These are phyloP conservation scores for Chalciporus sphaerocephalus DNA, from an alignment of 768 basidiomycete species.

Conservation along the genomic window DNA sequence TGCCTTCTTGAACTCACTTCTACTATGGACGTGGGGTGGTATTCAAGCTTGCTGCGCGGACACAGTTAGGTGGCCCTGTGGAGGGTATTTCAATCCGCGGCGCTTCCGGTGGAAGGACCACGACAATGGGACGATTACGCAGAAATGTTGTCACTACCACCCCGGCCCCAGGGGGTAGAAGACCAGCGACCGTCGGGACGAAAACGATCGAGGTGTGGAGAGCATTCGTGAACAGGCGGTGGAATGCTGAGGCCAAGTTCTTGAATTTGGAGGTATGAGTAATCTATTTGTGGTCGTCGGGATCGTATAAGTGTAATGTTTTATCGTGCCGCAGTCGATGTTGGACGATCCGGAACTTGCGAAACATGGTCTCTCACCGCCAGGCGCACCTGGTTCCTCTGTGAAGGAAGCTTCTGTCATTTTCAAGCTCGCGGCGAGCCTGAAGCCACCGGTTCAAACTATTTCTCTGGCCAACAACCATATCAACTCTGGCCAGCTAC, in stretches of 20 bases:
- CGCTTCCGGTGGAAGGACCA: slow-evolving; percentile 44
- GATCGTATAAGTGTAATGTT: slow-evolving; percentile 1
- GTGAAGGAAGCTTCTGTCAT: slow-evolving; percentile 73
- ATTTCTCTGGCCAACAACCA: slow-evolving; percentile 83
- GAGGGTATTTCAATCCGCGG: slow-evolving; percentile 65
- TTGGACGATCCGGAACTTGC: slow-evolving; percentile 71
- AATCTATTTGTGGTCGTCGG: not conserved
- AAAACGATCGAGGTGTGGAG: slow-evolving; percentile 65
- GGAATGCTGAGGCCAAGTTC: slow-evolving; percentile 62
- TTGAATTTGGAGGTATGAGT: slow-evolving; percentile 77
- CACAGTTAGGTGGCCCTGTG: slow-evolving; percentile 34
- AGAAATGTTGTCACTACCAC: slow-evolving; percentile 49
- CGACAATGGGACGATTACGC: slow-evolving; percentile 50
- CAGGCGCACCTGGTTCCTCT: slow-evolving; percentile 62
- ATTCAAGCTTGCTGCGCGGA: slow-evolving; percentile 40
- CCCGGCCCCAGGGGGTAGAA: slow-evolving; percentile 6
- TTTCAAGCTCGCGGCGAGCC: slow-evolving; percentile 79
- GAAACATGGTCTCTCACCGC: slow-evolving; percentile 65
- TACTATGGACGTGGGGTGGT: slow-evolving; percentile 16
- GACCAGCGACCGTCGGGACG: slow-evolving; percentile 26
- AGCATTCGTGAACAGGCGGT: slow-evolving; percentile 69
- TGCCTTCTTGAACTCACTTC: slow-evolving; percentile 18
- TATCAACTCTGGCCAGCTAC: slow-evolving; percentile 52
- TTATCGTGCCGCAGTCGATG: slow-evolving; percentile 53
- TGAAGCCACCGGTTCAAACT: slow-evolving; percentile 77